Base-by-base conservation (phyloP, 1,139 yeast species). In the Lodderomyces margitis region DNA sequence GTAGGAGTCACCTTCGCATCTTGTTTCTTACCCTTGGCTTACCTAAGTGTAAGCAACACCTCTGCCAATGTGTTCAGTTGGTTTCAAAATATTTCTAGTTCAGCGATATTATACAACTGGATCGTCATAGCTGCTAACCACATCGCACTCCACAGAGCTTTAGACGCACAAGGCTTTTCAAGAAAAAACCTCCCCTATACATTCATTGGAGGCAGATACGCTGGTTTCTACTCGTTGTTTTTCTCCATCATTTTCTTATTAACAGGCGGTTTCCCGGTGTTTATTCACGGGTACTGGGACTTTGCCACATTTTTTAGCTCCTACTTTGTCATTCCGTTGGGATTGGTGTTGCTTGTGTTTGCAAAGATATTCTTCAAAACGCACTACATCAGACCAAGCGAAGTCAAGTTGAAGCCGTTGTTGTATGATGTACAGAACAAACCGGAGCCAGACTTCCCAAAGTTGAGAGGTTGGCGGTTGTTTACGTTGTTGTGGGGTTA, bases 221-320 rank as follows among this genome's bases (percentile, higher is more conserved):
- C 62, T 12, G 63, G 73, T 1, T 69, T 66, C 61, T 53, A 67
- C 31, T 66, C 74, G 1, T 59, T 68, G 12, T 49, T 63, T 45
- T 54, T 60, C 21, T 63, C 70, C 1, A 34, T 53, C 1, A 15
- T 70, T 3, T 55, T 70, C 40, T 51, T 70, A 24, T 47, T 70
- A 16, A 68, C 74, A 6, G 69, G 69, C 23, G 76, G 76, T 0
- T 72, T 65, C 49, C 43, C 58, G 3, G 62, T 58, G 41, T 70
- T 71, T 43, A 56, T 71, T 20, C 45, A 62, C 5, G 72, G 70
- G 7, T 45, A 65, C 10, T 70, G 64, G 48, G 52, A 47, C 3
- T 54, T 62, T 33, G 58, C 69, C 17, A 44, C 59, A 0, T 68
- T 71, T 76, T 62, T 70, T 49, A 61, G 66, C 20, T 42, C 66